Base-by-base conservation (phyloP, 768 basidiomycete species). In the Hirschioporus abietinus region DNA sequence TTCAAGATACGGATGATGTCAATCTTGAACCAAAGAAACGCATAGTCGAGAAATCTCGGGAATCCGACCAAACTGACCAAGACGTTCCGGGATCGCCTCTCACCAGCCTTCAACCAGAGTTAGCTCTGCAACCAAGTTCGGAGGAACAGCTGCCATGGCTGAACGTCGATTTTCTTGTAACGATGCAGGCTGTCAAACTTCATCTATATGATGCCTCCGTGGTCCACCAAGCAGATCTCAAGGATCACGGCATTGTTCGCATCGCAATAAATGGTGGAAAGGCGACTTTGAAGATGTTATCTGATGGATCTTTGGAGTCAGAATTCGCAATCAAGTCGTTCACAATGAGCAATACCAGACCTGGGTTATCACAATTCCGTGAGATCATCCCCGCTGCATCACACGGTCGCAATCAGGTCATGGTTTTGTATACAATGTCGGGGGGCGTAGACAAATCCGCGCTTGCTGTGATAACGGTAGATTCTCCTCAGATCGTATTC, bases 361-460 rank as follows among this genome's bases (percentile, higher is more conserved):
- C 92, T 0, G 93, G 93, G 7, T 81, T 81, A 61, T 91, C 93
- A 26, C 89, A 85, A 71, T 98, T 95, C 80, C 86, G 95, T 58
- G 96, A 99, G 76, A 95, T 99, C 66, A 92, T 99, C 68, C 96
- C 97, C 15, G 89, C 95, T 6, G 91, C 93, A 17, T 85, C 88
- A 66, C 94, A 97, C 71, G 85, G 89, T 67, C 82, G 92, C 63
- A 95, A 96, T 67, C 94, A 97, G 72, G 90, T 99, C 74, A 97
- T 96, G 93, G 74, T 97, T 20, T 84, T 97, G 35, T 98, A 92
- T 76, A 92, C 92, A 1, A 84, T 84, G 70, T 83, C 93, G 12
- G 88, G 90, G 18, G 87, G 87, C 0, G 58, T 74, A 9, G 79
- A 82, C 63, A 74, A 78, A 24, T 81, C 87, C 42, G 81, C 92